Evolutionary conservation across 306 rosid species (phyloP).

Genomic region (Gastrolobium villosum): DNA sequence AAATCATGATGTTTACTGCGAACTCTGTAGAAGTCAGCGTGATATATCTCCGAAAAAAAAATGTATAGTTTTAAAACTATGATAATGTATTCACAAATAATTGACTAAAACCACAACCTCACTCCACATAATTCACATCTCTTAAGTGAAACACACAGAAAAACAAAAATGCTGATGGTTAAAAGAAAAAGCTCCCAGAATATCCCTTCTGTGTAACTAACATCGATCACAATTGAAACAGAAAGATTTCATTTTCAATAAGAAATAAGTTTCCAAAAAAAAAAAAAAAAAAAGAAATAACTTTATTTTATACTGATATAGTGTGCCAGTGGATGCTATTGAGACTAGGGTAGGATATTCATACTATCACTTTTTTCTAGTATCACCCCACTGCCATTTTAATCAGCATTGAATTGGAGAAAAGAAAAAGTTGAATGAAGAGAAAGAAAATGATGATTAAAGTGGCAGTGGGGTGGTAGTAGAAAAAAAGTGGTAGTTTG

Average conservation of each 20-base stretch:
- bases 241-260: not conserved
- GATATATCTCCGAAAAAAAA: too few species aligned
- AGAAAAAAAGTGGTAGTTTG: too few species aligned
- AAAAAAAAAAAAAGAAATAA: not conserved
- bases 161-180: not conserved
- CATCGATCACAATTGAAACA: not conserved
- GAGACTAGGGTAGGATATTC: too few species aligned
- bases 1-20: not conserved
- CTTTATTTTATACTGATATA: too few species aligned
- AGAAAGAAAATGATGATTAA: too few species aligned
- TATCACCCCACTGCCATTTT: too few species aligned
- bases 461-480: too few species aligned
- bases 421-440: too few species aligned
- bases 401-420: too few species aligned
- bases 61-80: not conserved
- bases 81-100: not conserved
- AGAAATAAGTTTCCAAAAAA: not conserved
- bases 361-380: too few species aligned
- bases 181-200: not conserved
- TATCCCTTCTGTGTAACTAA: not conserved
- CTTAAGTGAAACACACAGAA: not conserved
- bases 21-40: not conserved
- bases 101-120: not conserved
- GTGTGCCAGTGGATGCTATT: too few species aligned
- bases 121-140: not conserved